phyloP scores from a whole-genome alignment of 352 stramenopile species.

The Elongisporangium prolatum region DNA sequence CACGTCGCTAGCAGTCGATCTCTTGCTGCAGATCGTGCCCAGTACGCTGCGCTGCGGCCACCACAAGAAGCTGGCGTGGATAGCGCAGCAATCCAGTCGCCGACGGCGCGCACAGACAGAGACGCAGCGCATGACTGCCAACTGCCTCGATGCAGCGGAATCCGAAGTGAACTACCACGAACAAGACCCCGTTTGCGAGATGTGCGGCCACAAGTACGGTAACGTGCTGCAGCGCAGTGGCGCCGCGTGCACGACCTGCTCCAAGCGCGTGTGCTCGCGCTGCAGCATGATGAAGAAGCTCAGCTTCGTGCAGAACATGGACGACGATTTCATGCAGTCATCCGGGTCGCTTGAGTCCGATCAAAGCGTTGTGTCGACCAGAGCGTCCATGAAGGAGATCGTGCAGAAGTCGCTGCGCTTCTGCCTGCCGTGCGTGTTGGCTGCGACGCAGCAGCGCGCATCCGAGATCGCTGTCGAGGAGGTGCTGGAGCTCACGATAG shows the following conservation, averaged over 20 bases:
- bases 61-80: constrained; percentile 56
- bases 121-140: constrained; percentile 1
- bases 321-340: constrained; percentile 5
- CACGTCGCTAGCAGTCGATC: constrained; percentile 29
- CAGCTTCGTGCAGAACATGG: constrained; percentile 17
- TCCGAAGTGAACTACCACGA: constrained; percentile 12
- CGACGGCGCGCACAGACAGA: constrained; percentile 19
- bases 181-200: constrained; percentile 18
- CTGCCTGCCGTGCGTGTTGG: constrained; percentile 40
- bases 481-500: constrained; percentile 8
- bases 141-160: constrained; percentile 24
- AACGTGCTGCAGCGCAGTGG: constrained; percentile 28
- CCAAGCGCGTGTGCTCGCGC: constrained; percentile 34
- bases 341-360: constrained; percentile 19
- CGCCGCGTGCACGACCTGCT: constrained; percentile 22
- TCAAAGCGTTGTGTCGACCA: constrained; percentile 1
- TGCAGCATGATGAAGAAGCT: constrained; percentile 50
- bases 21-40: constrained; percentile 33
- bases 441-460: constrained; percentile 31
- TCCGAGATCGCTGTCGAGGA: constrained; percentile 39
- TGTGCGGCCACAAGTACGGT: constrained; percentile 28
- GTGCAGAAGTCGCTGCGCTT: constrained; percentile 43
- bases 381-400: constrained; percentile 24
- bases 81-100: constrained; percentile 32
- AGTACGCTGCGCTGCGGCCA: constrained; percentile 42